Evolutionary conservation across 768 basidiomycete genomes (phyloP).

Genomic region (Neoboletus brunneissimus): DNA sequence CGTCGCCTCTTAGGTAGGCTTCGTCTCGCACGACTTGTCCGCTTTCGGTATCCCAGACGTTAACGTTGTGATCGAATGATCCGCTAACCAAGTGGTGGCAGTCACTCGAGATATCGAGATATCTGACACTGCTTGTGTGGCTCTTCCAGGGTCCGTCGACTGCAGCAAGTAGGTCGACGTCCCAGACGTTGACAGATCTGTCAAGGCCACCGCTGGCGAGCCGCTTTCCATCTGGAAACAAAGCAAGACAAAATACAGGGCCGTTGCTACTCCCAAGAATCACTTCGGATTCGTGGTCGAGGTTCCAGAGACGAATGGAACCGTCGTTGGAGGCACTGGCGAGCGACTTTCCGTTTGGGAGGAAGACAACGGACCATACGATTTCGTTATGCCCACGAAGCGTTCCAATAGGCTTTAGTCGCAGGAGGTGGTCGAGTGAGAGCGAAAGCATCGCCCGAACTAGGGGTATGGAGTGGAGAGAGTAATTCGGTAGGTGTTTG

Average conservation of each 20-base stretch:
- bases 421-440: constrained; percentile 30
- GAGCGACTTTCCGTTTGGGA: constrained; percentile 24
- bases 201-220: constrained; percentile 32
- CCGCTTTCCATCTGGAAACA: constrained; percentile 26
- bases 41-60: constrained; percentile 30
- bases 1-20: constrained; percentile 20
- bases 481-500: constrained; percentile 23
- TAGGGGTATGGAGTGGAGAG: constrained; percentile 25
- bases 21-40: constrained; percentile 25
- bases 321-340: constrained; percentile 31
- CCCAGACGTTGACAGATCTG: constrained; percentile 32
- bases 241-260: constrained; percentile 25
- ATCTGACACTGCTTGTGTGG: constrained; percentile 28
- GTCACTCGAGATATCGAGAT: constrained; percentile 28
- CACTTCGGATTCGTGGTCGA: constrained; percentile 23
- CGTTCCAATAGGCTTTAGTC: constrained; percentile 19
- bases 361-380: constrained; percentile 30
- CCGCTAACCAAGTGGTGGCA: constrained; percentile 29
- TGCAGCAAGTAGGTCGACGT: constrained; percentile 18
- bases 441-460: constrained; percentile 29
- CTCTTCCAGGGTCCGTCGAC: constrained; percentile 24
- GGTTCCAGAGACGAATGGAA: constrained; percentile 31
- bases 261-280: constrained; percentile 24
- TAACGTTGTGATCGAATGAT: constrained; percentile 33
- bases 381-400: constrained; percentile 28